Base-by-base conservation (phyloP, 768 basidiomycete genomes). In the Serendipita indica region DNA sequence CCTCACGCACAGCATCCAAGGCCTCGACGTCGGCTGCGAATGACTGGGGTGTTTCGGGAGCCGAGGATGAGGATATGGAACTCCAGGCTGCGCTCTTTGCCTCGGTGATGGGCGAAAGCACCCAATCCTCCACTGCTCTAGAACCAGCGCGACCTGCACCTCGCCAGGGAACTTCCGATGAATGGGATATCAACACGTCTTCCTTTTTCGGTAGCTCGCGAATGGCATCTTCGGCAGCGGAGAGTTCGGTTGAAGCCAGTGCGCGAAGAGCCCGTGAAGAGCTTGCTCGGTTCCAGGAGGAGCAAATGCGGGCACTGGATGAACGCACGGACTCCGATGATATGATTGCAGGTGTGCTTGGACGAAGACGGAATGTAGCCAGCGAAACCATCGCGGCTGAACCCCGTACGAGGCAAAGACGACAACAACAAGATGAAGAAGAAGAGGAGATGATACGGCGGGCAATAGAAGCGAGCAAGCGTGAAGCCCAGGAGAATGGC, bases 21-120 rank as follows among this genome's bases (percentile, higher is more conserved):
- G 34, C 46, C 25, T 10, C 58, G 37, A 60, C 57, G 14, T 32
- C 60, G 30, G 5, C 52, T 22, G 28, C 35, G 39, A 13, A 20
- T n/a, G 33, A 56, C 33, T 13, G 33, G 20, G 33, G 32, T 25
- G 30, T 27, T 10, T 27, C 57, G 39, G 78, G 73, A 2, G 71
- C 86, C 43, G 89, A 86, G 60, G 86, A 89, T 62, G 90, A 91
- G 66, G 91, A 96, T 67, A 77, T 82, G 64, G 87, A 89, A 60
- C 77, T 94, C 2, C 92, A 96, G 67, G 86, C 82, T 3, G 91
- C 87, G 0, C 72, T 93, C 52, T 88, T 89, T 64, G 90, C 89
- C 2, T 91, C 89, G 3, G 70, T 93, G 39, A 72, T 73, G 66
- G 68, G 68, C 33, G 37, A 60, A 20, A 25, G 67, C 30, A 62